phyloP scores from a whole-genome alignment of 2,329 filamentous ascomycete genomes.

The Dactylellina haptotyla region DNA sequence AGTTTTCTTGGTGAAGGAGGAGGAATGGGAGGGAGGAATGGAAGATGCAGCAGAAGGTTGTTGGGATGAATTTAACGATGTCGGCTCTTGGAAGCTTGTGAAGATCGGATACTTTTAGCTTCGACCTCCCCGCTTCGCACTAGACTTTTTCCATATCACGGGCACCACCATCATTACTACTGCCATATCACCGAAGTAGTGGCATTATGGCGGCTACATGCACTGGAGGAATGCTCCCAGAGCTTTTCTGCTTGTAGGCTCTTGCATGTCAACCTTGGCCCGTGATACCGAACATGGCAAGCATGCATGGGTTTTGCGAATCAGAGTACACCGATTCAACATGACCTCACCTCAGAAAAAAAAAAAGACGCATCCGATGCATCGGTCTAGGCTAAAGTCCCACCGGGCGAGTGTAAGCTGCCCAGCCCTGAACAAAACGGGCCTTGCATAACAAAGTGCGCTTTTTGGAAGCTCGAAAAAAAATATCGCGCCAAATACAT shows the following conservation, averaged over 20 bases:
- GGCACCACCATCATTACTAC: neutral
- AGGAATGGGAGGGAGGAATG: neutral
- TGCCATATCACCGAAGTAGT: no score
- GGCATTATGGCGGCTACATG: slow-evolving; percentile 1
- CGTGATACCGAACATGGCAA: slow-evolving; percentile 48
- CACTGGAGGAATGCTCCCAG: neutral
- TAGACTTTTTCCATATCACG: neutral
- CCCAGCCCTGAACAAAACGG: slow-evolving; percentile 10
- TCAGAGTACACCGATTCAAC: slow-evolving; percentile 37
- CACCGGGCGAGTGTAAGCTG: no score
- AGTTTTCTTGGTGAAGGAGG: neutral
- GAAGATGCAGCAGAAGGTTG: slow-evolving; percentile 29
- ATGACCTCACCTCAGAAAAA: slow-evolving; percentile 5
- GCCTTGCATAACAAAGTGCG: slow-evolving; percentile 37
- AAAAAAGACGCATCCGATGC: slow-evolving; percentile 51
- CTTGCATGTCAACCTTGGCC: no score
- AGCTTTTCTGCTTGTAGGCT: no score
- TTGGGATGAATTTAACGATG: slow-evolving; percentile 47
- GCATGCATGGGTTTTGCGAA: slow-evolving; percentile 26
- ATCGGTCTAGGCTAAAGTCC: slow-evolving; percentile 43
- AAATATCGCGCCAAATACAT: slow-evolving; percentile 12
- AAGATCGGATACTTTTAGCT: slow-evolving; percentile 45
- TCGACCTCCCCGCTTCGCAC: slow-evolving; percentile 21
- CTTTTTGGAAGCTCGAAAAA: slow-evolving; percentile 28
- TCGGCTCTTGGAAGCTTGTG: slow-evolving; percentile 31